Evolutionary conservation across 108 stramenopile genomes (phyloP).

Genomic region (Skeletonema potamos): DNA sequence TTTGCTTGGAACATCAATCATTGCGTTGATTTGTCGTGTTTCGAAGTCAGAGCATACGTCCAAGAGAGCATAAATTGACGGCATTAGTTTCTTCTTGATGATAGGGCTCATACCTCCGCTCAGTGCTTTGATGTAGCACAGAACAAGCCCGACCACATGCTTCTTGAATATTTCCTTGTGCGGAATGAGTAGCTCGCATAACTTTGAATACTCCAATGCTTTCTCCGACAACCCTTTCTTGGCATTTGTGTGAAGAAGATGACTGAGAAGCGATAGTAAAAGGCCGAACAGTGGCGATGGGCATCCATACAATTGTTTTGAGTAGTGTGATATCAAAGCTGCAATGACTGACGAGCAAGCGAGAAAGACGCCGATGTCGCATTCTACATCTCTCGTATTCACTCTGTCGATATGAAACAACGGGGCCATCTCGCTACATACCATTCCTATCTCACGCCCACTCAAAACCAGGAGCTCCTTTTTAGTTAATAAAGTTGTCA

Average conservation of each 20-base stretch:
- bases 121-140: slow-evolving; percentile 63
- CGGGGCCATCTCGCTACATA: slow-evolving; percentile 52
- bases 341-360: slow-evolving; percentile 52
- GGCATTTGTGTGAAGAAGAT: slow-evolving; percentile 23
- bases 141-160: slow-evolving; percentile 68
- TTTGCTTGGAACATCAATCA: slow-evolving; percentile 64
- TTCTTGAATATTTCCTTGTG: slow-evolving; percentile 89
- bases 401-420: slow-evolving; percentile 9
- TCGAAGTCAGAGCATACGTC: slow-evolving; percentile 77
- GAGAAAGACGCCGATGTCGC: slow-evolving; percentile 32
- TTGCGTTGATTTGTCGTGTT: slow-evolving; percentile 66
- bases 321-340: slow-evolving; percentile 65
- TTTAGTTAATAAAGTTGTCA: slow-evolving; percentile 47
- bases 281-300: slow-evolving; percentile 51
- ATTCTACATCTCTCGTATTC: slow-evolving; percentile 4
- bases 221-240: slow-evolving; percentile 28
- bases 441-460: slow-evolving; percentile 60
- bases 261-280: slow-evolving; percentile 42
- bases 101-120: slow-evolving; percentile 42
- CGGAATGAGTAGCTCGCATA: slow-evolving; percentile 74
- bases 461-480: slow-evolving; percentile 56
- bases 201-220: slow-evolving; percentile 34
- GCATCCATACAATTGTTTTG: slow-evolving; percentile 75
- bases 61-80: slow-evolving; percentile 67
- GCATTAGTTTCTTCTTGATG: slow-evolving; percentile 49